These are phyloP conservation scores for Heterobasidion parviporum DNA, from an alignment of 1,284 basidiomycete species.

Conservation along the genomic window DNA sequence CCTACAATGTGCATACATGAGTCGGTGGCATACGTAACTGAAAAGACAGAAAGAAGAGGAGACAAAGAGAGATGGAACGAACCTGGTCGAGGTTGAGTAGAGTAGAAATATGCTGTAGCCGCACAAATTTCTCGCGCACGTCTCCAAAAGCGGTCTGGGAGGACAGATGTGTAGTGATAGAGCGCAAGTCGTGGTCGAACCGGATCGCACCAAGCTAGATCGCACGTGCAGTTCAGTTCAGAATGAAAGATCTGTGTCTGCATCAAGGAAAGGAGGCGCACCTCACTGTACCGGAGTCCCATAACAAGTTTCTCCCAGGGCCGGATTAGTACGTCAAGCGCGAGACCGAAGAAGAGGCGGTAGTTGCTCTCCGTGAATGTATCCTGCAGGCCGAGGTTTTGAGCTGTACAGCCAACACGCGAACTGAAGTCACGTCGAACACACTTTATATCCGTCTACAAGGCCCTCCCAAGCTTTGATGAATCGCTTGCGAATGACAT, in stretches of 20 bases:
- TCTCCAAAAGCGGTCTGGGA: conserved; percentile 84
- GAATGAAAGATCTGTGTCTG: neutral
- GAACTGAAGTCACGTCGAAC: conserved; percentile 5
- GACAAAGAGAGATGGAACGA: conserved; percentile 19
- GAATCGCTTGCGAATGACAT: conserved; percentile 84
- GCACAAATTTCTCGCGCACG: conserved; percentile 83
- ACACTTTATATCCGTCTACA: conserved; percentile 79
- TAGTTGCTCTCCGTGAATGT: conserved; percentile 85
- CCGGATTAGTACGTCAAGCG: conserved; percentile 79
- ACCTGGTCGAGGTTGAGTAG: conserved; percentile 86
- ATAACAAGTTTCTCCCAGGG: conserved; percentile 92
- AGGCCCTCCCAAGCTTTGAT: conserved; percentile 79
- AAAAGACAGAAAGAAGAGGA: neutral
- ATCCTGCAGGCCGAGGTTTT: conserved; percentile 38
- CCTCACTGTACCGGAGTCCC: conserved; percentile 84
- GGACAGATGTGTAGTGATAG: conserved; percentile 76
- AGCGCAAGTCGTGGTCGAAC: conserved; percentile 89
- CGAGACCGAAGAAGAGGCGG: conserved; percentile 75
- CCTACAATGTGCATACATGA: conserved; percentile 33
- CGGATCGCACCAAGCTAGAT: conserved; percentile 89
- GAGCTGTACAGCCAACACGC: conserved; percentile 4
- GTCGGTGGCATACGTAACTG: conserved; percentile 7
- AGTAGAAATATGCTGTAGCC: conserved; percentile 91
- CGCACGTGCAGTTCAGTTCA: neutral
- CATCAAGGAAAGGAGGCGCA: conserved; percentile 20